Conservation (phyloP, 352 stramenopile genomes). For the Phytophthora quininea region DNA sequence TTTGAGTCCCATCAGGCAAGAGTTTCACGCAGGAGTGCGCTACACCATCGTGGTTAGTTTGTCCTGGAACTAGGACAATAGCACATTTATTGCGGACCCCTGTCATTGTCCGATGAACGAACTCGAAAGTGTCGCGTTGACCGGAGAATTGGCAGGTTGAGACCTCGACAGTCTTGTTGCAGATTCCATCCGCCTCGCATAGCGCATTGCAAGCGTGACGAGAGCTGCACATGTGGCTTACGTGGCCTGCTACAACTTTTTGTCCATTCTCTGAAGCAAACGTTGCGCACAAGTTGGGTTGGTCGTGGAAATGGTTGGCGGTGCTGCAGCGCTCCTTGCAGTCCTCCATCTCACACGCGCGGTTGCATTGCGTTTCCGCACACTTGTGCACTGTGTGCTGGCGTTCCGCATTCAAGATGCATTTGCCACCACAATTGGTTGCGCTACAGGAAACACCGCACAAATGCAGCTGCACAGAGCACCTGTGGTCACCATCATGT, state of each 20-base stretch:
- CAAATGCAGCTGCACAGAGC: constrained; percentile 39
- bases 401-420: constrained; percentile 34
- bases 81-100: constrained; percentile 40
- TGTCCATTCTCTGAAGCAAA: constrained; percentile 37
- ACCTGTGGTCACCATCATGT: constrained; percentile 40
- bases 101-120: constrained; percentile 45
- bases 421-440: constrained; percentile 36
- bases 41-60: constrained; percentile 21
- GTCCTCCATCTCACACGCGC: constrained; percentile 35
- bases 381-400: constrained; percentile 47
- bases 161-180: constrained; percentile 41
- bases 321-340: constrained; percentile 40
- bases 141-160: constrained; percentile 41
- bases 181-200: constrained; percentile 46
- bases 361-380: constrained; percentile 33
- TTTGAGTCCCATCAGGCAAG: constrained; percentile 19
- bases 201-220: constrained; percentile 31
- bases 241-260: neutral
- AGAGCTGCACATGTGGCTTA: constrained; percentile 38
- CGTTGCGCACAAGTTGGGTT: constrained; percentile 9
- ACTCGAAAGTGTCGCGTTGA: constrained; percentile 40
- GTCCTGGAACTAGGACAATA: constrained; percentile 22
- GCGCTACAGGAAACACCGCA: constrained; percentile 41
- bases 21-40: constrained; percentile 33
- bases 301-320: constrained; percentile 50